Percentiles rank a stretch among this genome's conserved stretches.
These are phyloP conservation scores for Populus ilicifolia DNA, from an alignment of 345 rosid species.

Conservation along the genomic window DNA sequence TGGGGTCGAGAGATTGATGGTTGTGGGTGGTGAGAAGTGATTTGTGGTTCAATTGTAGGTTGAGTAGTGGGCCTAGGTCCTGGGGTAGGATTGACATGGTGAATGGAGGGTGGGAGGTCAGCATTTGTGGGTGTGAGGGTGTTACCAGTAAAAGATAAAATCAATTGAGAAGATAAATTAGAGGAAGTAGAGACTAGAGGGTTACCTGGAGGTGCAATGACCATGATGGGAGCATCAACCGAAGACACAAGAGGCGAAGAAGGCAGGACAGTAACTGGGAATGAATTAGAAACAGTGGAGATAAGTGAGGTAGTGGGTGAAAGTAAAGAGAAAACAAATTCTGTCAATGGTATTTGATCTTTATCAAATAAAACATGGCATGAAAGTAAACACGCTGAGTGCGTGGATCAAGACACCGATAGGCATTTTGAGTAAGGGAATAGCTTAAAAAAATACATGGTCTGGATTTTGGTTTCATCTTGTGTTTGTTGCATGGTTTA, in stretches of 20 bases:
- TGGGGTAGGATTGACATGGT: accelerated
- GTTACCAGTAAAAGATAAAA: no score
- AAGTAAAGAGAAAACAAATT: no score
- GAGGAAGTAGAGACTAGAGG: not conserved
- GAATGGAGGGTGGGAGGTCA: not conserved
- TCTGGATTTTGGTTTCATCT: not conserved
- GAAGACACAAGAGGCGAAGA: accelerated
- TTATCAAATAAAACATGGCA: no score
- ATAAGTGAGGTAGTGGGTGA: not conserved
- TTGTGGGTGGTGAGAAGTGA: not conserved
- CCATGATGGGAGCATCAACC: not conserved
- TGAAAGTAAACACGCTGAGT: not conserved
- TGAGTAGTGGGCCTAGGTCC: not conserved
- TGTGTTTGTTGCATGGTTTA: not conserved
- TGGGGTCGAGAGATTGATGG: not conserved
- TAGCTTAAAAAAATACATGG: not conserved
- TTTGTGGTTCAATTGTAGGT: not conserved
- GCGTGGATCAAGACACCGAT: not conserved
- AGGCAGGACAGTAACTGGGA: not conserved
- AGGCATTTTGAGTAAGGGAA: not conserved
- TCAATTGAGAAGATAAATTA: no score
- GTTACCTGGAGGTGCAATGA: not conserved
- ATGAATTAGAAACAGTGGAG: not conserved
- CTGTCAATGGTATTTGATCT: not conserved
- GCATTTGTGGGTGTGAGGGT: not conserved